Evolutionary conservation across 768 basidiomycete genomes (phyloP).

Genomic region (Cystoderma amianthinum): DNA sequence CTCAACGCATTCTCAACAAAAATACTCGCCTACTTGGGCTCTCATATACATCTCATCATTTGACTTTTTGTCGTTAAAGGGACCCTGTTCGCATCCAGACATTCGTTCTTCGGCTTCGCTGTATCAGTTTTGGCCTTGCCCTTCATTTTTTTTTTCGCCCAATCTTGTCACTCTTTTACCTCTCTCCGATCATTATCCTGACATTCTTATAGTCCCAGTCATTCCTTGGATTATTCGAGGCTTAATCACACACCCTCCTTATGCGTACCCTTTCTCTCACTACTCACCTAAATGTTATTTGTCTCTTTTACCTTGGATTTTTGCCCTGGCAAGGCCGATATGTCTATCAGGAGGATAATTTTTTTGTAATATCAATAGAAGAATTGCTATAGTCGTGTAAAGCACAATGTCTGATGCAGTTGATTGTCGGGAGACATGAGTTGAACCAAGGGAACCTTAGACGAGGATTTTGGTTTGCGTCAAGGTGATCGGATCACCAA

Average conservation of each 20-base stretch:
- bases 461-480: too few species aligned
- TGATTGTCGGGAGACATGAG: too few species aligned
- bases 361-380: conserved; percentile 36
- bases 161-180: neutral
- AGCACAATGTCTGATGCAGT: too few species aligned
- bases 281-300: conserved; percentile 28
- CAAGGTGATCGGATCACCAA: too few species aligned
- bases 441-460: too few species aligned
- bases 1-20: too few species aligned
- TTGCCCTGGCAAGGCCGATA: conserved; percentile 24
- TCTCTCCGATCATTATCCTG: conserved; percentile 3
- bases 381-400: conserved; percentile 23
- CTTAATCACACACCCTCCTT: conserved; percentile 15
- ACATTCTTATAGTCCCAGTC: conserved; percentile 12
- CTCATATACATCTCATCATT: neutral
- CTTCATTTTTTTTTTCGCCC: neutral
- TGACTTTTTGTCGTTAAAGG: neutral
- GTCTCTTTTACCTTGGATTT: conserved; percentile 19
- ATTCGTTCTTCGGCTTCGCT: neutral
- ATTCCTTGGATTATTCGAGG: conserved; percentile 8
- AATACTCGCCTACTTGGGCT: too few species aligned
- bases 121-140: conserved; percentile 2
- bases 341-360: conserved; percentile 25
- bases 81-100: neutral
- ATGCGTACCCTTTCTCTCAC: conserved; percentile 6